Percentiles rank a stretch among this genome's conserved stretches.
phyloP scores from a whole-genome alignment of 2,329 filamentous ascomycete species.

The Ophiognomonia clavigignenti-juglandacearum region DNA sequence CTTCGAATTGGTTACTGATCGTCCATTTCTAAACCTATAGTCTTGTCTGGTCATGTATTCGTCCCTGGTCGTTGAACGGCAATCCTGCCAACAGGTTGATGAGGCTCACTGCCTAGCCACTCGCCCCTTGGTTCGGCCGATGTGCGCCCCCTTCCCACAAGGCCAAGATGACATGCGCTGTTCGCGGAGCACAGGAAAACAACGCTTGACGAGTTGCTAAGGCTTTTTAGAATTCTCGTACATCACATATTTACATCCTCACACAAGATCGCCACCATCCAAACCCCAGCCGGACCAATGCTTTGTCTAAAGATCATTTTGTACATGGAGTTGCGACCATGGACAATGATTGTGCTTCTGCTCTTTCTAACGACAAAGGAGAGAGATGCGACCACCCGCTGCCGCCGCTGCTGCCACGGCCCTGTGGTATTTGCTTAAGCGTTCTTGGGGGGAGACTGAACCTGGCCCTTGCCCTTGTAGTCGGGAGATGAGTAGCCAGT shows the following conservation, averaged over 20 bases:
- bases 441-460: conserved; percentile 63
- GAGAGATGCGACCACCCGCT: conserved; percentile 17
- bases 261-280: conserved; percentile 23
- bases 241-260: conserved; percentile 28
- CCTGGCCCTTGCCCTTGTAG: conserved; percentile 72
- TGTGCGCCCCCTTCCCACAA: too few species aligned
- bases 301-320: conserved; percentile 25
- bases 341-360: conserved; percentile 19
- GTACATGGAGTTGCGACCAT: conserved; percentile 26
- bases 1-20: too few species aligned
- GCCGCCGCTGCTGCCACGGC: conserved; percentile 2
- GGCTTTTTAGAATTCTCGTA: conserved; percentile 23
- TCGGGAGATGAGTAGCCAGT: conserved; percentile 76
- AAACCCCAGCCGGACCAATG: conserved; percentile 6
- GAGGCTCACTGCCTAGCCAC: too few species aligned
- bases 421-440: conserved; percentile 30
- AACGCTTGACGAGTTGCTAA: conserved; percentile 5
- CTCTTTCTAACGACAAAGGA: conserved; percentile 34
- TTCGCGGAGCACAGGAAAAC: neutral
- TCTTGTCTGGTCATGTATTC: too few species aligned
- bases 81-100: too few species aligned
- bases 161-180: neutral
- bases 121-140: too few species aligned
- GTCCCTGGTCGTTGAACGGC: too few species aligned
- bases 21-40: too few species aligned